Conservation (phyloP, 176 grass and related monocot genomes). For the Lolium multiflorum region DNA sequence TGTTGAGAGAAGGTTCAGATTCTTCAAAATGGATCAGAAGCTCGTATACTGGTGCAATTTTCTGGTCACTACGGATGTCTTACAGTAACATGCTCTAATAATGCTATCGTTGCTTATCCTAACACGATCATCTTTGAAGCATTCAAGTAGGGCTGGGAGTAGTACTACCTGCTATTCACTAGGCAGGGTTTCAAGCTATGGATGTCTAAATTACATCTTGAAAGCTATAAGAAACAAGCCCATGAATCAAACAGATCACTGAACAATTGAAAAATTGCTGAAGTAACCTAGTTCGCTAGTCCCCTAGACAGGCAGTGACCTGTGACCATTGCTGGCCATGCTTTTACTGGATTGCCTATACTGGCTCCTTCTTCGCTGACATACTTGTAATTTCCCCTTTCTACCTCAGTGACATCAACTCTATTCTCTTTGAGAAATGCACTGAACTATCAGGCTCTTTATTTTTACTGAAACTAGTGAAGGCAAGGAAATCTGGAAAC, state of each 20-base stretch:
- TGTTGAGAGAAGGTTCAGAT: not conserved
- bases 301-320: not conserved
- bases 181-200: not conserved
- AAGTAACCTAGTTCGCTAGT: not conserved
- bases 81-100: not conserved
- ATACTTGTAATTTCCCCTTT: not conserved
- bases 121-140: constrained; percentile 14
- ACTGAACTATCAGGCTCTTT: not conserved
- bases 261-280: not conserved
- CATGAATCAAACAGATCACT: not conserved
- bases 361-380: not conserved
- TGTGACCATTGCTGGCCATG: not conserved
- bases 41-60: constrained; percentile 18
- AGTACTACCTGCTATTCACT: not conserved
- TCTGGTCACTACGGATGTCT: constrained; percentile 6
- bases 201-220: constrained; percentile 2
- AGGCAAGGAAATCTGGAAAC: not conserved
- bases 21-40: not conserved
- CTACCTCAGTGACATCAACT: constrained; percentile 6
- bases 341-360: not conserved
- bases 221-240: not conserved
- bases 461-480: constrained; percentile 23
- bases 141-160: not conserved
- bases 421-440: not conserved
- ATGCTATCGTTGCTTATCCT: not conserved